Base-by-base conservation (phyloP, 257 asterid species). In the Lavandula angustifolia region DNA sequence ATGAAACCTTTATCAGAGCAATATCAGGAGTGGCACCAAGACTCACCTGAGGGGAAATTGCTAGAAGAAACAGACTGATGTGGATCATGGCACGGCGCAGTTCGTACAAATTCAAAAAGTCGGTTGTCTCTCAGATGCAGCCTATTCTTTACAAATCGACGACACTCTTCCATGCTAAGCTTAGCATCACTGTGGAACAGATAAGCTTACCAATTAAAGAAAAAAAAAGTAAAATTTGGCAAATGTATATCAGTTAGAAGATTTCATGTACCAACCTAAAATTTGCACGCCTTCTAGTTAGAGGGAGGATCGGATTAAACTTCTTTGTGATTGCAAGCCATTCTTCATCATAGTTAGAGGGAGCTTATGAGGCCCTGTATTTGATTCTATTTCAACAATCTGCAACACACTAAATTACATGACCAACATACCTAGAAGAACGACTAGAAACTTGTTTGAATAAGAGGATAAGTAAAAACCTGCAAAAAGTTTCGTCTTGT, bases 311-410 rank as follows among this genome's bases (percentile, higher is more conserved):
- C 49, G 87, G 74, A 66, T 84, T 89, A 63, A 82, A 89, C 81
- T 79, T 85, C 82, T 72, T 84, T 17, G 97, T 92, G 67, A 92
- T 84, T 14, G 97, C 89, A 70, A 92, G 88, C 99, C 99, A 92
- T 75, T 92, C 99, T 80, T 92, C 99, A 75, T 92, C 99, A 70
- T 83, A 87, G 46, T 85, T n/a, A n/a, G n/a, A n/a, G n/a, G 95
- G 68, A 92, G 78, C 73, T 85, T 87, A 62, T 78, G 69, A 4
- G 96, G 99, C 62, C 97, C 97, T 35, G 89, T 46, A 40, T 70
- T 88, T 7, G 96, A 87, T 65, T 89, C 94, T 60, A 92, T 78
- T 40, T 92, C 97, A 32, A 92, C 29, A 69, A 89, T 76, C 98
- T 92, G 72, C 48, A 63, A 71, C 57, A 37, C 68, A 14, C 59